Evolutionary conservation across 1,139 yeast species (phyloP), one percentile per base, ranked within the genome.

Genomic region (Scheffersomyces parashehatae): DNA sequence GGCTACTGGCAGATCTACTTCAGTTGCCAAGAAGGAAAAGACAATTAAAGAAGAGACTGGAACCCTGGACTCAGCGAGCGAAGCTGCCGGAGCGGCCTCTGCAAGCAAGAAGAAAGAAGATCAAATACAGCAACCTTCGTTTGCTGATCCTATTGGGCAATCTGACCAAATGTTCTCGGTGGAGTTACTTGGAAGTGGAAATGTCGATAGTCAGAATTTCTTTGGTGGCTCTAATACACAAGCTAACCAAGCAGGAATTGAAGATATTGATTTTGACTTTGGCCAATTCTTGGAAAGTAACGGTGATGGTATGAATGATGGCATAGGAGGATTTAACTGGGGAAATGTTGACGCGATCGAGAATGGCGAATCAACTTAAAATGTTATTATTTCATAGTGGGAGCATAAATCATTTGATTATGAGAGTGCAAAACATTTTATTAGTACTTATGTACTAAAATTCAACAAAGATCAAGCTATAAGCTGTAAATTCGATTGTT

Each of bases 261-360:
- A 72, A 39, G 79, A 74, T 40, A 76, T 77, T 45, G 83, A 77
- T 52, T 79, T 80, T 58, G 83, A 79, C 53, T 78, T 79, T 54
- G 77, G 77, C 47, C 73, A 71, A 53, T 70, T 79, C 46, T 67
- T 79, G 56, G 77, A 75, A 42, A 71, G 74, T 2, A 68, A 64
- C 43, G 76, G 70, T 24, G 70, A 65, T 39, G 64, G 55, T 20
- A 65, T 63, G 56, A 67, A 58, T 47, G 77, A 72, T 49, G 63
- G 68, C 13, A 68, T 72, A 29, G 70, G 65, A 35, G 77, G 73
- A 11, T 77, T 77, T 54, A 73, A 67, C 52, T 79, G 84, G 84
- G 78, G 76, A n/a, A 77, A 74, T 43, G 80, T 73, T 16, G 79
- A 73, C 52, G 72, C 78, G 3, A 70, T 73, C 39, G 79, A 74